phyloP scores from a whole-genome alignment of 192 early-diverging fungal species.

The Podila clonocystis region DNA sequence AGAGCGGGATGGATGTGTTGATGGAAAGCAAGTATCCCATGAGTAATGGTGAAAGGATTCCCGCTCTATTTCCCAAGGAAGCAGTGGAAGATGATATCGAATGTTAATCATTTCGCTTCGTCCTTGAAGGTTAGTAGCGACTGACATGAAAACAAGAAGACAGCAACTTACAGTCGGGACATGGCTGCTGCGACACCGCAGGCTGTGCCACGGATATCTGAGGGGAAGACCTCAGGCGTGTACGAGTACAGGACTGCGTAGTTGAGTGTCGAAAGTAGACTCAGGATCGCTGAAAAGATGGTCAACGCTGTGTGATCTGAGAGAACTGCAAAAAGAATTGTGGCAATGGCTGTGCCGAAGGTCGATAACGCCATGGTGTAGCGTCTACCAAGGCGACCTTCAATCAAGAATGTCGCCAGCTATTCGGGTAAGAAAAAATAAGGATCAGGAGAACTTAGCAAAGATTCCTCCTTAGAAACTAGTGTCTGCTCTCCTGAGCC shows the following conservation, averaged over 20 bases:
- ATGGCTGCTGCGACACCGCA: constrained; percentile 81
- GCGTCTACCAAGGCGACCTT: constrained; percentile 76
- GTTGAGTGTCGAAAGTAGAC: constrained; percentile 74
- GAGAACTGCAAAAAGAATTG: constrained; percentile 74
- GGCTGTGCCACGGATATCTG: constrained; percentile 79
- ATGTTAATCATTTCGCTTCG: too few species aligned
- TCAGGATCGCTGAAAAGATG: constrained; percentile 68
- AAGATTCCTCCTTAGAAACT: too few species aligned
- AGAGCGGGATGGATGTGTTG: constrained; percentile 70
- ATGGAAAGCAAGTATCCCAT: constrained; percentile 71
- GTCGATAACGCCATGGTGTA: constrained; percentile 85
- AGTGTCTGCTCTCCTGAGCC: too few species aligned
- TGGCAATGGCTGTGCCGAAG: constrained; percentile 71
- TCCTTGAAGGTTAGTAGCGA: background rate
- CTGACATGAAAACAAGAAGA: background rate
- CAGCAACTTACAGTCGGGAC: constrained; percentile 65
- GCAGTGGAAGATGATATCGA: background rate
- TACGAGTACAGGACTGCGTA: constrained; percentile 91
- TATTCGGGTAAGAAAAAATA: constrained; percentile 5
- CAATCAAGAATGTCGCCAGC: constrained; percentile 70
- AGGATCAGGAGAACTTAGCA: background rate
- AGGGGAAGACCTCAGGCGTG: constrained; percentile 89
- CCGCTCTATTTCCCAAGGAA: constrained; percentile 50
- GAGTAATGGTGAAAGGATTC: constrained; percentile 79
- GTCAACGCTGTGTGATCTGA: constrained; percentile 65